Evolutionary conservation across 257 asterid genomes (phyloP).

Genomic region (Linaria vulgaris): DNA sequence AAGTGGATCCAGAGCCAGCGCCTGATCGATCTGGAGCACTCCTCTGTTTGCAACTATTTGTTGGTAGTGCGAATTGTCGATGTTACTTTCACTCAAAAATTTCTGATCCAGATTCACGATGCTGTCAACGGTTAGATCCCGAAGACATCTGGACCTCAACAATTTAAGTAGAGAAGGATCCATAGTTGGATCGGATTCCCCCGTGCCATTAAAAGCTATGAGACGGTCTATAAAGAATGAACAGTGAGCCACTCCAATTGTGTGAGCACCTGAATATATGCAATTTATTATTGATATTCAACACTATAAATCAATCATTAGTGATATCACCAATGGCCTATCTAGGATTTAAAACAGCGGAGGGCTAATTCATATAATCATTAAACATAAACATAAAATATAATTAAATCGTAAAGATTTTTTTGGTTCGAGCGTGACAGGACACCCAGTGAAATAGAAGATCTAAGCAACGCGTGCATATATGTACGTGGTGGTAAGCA

Average conservation of each 20-base stretch:
- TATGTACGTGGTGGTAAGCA: no score
- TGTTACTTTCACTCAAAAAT: constrained; percentile 30
- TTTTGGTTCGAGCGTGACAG: no score
- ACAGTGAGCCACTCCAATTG: constrained; percentile 60
- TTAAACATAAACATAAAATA: no score
- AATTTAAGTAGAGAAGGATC: constrained; percentile 24
- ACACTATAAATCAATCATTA: no score
- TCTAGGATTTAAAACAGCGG: no score
- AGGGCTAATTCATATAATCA: no score
- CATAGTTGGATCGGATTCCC: constrained; percentile 55
- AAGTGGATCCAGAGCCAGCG: constrained; percentile 43
- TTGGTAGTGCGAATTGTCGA: constrained; percentile 52
- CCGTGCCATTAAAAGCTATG: constrained; percentile 47
- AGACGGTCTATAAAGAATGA: constrained; percentile 48
- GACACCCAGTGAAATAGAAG: no score
- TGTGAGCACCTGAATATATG: constrained; percentile 58
- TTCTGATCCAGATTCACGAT: constrained; percentile 52
- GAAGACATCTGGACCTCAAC: constrained; percentile 41
- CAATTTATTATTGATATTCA: no score
- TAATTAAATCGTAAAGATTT: no score
- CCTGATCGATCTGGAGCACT: constrained; percentile 57
- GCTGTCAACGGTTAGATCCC: constrained; percentile 26
- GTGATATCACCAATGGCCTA: no score
- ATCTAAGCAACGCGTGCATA: no score
- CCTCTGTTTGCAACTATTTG: constrained; percentile 46